These are phyloP conservation scores for Suhomyces sp. DNA, from an alignment of 805 yeast species.

Conservation along the genomic window DNA sequence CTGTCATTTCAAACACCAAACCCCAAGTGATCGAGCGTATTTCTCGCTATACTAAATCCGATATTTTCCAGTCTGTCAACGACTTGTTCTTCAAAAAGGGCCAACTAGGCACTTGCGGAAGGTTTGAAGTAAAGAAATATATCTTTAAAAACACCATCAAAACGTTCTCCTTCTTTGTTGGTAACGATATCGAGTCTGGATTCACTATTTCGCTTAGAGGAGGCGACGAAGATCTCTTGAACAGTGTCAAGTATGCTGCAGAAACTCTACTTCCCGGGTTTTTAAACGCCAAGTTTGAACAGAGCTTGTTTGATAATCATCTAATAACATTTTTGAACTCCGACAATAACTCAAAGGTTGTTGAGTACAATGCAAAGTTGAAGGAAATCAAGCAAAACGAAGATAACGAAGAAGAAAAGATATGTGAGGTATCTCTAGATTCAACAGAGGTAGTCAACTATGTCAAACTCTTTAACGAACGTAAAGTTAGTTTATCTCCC, in stretches of 20 bases:
- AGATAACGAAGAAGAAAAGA: slow-evolving; percentile 8
- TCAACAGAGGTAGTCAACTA: slow-evolving; percentile 32
- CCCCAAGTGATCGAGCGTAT: slow-evolving; percentile 77
- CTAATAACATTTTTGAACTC: slow-evolving; percentile 12
- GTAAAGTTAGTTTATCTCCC: slow-evolving; percentile 80
- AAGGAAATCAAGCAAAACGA: slow-evolving; percentile 13
- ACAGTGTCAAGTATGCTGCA: slow-evolving; percentile 70
- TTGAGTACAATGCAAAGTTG: slow-evolving; percentile 8
- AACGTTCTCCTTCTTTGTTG: slow-evolving; percentile 75
- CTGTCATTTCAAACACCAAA: slow-evolving; percentile 79
- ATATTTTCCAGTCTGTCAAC: slow-evolving; percentile 82
- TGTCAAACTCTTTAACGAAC: slow-evolving; percentile 37
- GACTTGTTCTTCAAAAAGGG: slow-evolving; percentile 64
- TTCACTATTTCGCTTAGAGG: slow-evolving; percentile 89
- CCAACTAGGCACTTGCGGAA: slow-evolving; percentile 66
- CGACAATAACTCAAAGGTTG: slow-evolving; percentile 8
- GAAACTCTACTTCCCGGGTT: slow-evolving; percentile 77
- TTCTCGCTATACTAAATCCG: slow-evolving; percentile 77
- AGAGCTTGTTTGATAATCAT: slow-evolving; percentile 26
- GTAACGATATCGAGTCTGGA: slow-evolving; percentile 71
- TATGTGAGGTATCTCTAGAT: slow-evolving; percentile 23
- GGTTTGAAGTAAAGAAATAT: slow-evolving; percentile 68
- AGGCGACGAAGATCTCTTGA: slow-evolving; percentile 55
- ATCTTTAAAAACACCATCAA: slow-evolving; percentile 55
- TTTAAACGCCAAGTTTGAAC: slow-evolving; percentile 79